Evolutionary conservation across 202 grass and related monocot genomes (phyloP).

Genomic region (Alloteropsis angusta): DNA sequence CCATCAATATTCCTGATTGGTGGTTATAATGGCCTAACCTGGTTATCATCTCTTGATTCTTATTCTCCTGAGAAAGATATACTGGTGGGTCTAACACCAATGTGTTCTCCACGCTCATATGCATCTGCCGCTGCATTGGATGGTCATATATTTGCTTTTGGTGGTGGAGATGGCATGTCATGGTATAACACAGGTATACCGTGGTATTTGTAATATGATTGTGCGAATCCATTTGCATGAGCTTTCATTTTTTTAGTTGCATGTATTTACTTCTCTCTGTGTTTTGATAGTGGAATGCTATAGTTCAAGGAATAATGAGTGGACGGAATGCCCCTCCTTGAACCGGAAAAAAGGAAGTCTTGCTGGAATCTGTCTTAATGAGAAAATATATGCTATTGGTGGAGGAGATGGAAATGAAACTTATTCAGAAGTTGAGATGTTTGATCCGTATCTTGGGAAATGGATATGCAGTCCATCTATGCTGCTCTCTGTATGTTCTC

Average conservation of each 20-base stretch:
- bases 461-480: slow-evolving; percentile 62
- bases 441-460: slow-evolving; percentile 73
- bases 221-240: slow-evolving; percentile 15
- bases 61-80: slow-evolving; percentile 46
- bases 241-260: slow-evolving; percentile 18
- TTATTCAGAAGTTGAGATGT: slow-evolving; percentile 83
- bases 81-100: slow-evolving; percentile 50
- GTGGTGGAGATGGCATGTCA: slow-evolving; percentile 59
- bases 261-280: slow-evolving; percentile 10
- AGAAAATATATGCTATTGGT: slow-evolving; percentile 83
- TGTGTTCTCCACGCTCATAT: slow-evolving; percentile 68
- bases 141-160: slow-evolving; percentile 62
- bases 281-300: slow-evolving; percentile 78
- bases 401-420: slow-evolving; percentile 66
- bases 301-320: slow-evolving; percentile 52
- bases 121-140: slow-evolving; percentile 48
- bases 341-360: slow-evolving; percentile 66
- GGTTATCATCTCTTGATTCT: slow-evolving; percentile 67
- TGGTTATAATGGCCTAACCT: slow-evolving; percentile 54
- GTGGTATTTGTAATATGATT: slow-evolving; percentile 13
- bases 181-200: slow-evolving; percentile 69
- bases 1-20: slow-evolving; percentile 61
- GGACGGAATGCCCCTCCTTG: slow-evolving; percentile 64
- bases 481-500: slow-evolving; percentile 39
- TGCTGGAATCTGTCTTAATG: slow-evolving; percentile 51